Base-by-base conservation (phyloP, 2,329 filamentous ascomycete species). In the Xenoacremonium recifei region DNA sequence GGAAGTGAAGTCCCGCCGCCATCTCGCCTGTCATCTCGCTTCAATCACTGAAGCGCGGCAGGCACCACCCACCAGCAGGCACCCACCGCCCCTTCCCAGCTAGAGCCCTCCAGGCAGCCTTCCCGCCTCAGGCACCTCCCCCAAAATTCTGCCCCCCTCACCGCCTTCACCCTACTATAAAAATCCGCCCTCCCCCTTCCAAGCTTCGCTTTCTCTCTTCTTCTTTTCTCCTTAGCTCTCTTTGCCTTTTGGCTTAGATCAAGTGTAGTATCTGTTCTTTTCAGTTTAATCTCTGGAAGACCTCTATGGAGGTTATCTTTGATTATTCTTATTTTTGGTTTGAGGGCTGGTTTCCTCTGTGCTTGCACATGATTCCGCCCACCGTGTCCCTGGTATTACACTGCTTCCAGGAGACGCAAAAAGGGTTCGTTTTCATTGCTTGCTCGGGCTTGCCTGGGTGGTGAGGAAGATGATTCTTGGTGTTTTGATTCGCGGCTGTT, bases 221-320 rank as follows among this genome's bases (percentile, higher is more conserved):
- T 63, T 53, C 47, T 52, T 59, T 62, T 62, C 55, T 63, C 62
- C 53, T 61, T 58, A 67, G 64, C 64, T 67, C 64, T 67, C 64
- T 67, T 67, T 67, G 64, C 64, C 72, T 73, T 75, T 76, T 80
- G 76, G 81, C 81, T 87, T 86, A 88, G 85, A 89, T 89, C 85
- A 89, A 88, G 84, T 89, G 84, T 88, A 89, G 85, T 89, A 89
- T 87, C 84, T 89, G 85, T 90, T 90, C 85, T 90, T 89, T 87
- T 88, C 83, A 91, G 87, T 89, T 90, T 91, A 89, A 90, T 89
- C 83, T 85, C 86, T 90, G 85, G 85, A 87, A 89, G 77, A 76
- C 74, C 74, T 76, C 82, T 80, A 86, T 72, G 75, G 80, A 75
- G 73, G 72, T 75, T 75, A 80, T 78, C 77, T 75, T 75, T 81